Percentiles rank a stretch among this genome's conserved stretches.
These are phyloP conservation scores for Parathielavia appendiculata DNA, from an alignment of 495 filamentous ascomycete genomes.

Conservation along the genomic window DNA sequence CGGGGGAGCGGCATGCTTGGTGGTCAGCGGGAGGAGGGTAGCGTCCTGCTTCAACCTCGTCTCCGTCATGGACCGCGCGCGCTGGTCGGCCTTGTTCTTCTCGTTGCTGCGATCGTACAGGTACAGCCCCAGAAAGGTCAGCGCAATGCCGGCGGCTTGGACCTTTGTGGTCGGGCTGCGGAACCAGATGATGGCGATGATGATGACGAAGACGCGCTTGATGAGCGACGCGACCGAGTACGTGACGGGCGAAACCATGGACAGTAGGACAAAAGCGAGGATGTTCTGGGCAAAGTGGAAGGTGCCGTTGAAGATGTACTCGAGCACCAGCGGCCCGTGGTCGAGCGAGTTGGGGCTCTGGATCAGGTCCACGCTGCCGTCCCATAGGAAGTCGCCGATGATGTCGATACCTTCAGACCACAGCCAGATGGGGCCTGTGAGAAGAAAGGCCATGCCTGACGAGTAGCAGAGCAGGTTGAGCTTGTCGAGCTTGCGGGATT, in stretches of 20 bases:
- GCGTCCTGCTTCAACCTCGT: constrained; percentile 36
- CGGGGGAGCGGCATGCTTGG: constrained; percentile 19
- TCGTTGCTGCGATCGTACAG: constrained; percentile 92
- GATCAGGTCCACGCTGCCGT: constrained; percentile 56
- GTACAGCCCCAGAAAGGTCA: constrained; percentile 91
- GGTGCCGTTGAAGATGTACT: constrained; percentile 94
- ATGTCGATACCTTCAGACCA: constrained; percentile 80
- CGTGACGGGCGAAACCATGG: constrained; percentile 89
- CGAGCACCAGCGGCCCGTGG: constrained; percentile 69
- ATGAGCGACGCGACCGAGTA: constrained; percentile 94
- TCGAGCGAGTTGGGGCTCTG: constrained; percentile 64
- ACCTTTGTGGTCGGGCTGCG: constrained; percentile 75
- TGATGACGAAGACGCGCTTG: constrained; percentile 95
- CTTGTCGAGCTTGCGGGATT: constrained; percentile 81
- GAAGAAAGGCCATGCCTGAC: constrained; percentile 79
- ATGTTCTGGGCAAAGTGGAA: constrained; percentile 98
- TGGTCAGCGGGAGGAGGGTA: constrained; percentile 66
- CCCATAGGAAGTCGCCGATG: constrained; percentile 65
- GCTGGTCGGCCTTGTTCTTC: constrained; percentile 75
- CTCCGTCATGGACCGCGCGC: constrained; percentile 48
- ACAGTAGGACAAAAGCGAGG: constrained; percentile 84
- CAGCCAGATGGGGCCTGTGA: constrained; percentile 92
- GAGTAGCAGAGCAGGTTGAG: constrained; percentile 96
- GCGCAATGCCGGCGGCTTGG: constrained; percentile 76
- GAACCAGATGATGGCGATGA: constrained; percentile 95